These are phyloP conservation scores for Cryptococcus deneoformans DNA, from an alignment of 1,284 basidiomycete species.

Conservation along the genomic window DNA sequence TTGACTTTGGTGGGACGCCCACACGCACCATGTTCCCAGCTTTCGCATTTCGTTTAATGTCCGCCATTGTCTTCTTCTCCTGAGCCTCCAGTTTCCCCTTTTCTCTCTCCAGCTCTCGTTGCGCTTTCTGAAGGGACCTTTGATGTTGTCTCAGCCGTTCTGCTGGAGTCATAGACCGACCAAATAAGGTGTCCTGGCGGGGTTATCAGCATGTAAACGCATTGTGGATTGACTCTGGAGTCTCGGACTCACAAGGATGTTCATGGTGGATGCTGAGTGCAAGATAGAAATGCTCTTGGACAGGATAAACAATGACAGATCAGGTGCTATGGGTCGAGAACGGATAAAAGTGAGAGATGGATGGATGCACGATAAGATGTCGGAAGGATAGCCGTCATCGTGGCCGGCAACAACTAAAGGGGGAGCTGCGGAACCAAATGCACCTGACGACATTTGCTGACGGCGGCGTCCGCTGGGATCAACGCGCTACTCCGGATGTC, in stretches of 20 bases:
- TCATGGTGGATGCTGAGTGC: slow-evolving; percentile 19
- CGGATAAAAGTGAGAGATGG: too few species aligned
- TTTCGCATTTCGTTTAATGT: slow-evolving; percentile 97
- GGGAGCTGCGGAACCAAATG: too few species aligned
- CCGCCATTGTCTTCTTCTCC: slow-evolving; percentile 87
- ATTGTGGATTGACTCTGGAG: not conserved
- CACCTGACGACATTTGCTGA: too few species aligned
- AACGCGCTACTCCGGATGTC: too few species aligned
- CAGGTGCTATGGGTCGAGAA: too few species aligned
- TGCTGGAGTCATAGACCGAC: slow-evolving; percentile 88
- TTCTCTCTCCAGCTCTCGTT: slow-evolving; percentile 95
- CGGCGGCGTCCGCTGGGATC: too few species aligned
- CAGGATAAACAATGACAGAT: too few species aligned
- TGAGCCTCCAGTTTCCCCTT: slow-evolving; percentile 90
- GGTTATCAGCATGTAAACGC: not conserved
- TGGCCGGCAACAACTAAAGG: too few species aligned
- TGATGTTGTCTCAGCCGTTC: slow-evolving; percentile 96
- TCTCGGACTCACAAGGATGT: slow-evolving; percentile 33
- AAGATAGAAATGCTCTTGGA: too few species aligned
- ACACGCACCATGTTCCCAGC: slow-evolving; percentile 84
- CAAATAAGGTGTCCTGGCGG: slow-evolving; percentile 84
- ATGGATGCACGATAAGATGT: too few species aligned
- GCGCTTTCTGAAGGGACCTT: slow-evolving; percentile 90
- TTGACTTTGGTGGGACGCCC: not conserved
- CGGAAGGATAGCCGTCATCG: too few species aligned